These are phyloP conservation scores for Hypsizygus marmoreus DNA, from an alignment of 768 basidiomycete genomes.

Conservation along the genomic window DNA sequence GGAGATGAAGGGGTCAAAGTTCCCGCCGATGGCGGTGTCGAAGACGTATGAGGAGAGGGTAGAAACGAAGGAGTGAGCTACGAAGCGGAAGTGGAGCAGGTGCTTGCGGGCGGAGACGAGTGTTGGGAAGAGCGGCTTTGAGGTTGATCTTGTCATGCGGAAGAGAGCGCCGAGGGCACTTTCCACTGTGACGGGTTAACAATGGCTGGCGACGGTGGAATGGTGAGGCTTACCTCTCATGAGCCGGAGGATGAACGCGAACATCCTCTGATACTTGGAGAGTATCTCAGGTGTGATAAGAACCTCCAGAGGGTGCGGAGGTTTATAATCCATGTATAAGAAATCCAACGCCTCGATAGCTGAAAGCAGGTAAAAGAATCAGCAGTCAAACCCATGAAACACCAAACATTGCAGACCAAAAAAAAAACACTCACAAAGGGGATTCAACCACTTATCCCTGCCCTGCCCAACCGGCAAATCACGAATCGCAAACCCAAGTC, in stretches of 20 bases:
- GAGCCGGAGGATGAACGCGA: conserved; percentile 76
- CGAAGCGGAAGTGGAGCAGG: conserved; percentile 72
- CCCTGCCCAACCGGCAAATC: conserved; percentile 67
- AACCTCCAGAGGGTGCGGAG: conserved; percentile 75
- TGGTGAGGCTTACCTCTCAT: conserved; percentile 68
- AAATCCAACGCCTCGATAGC: conserved; percentile 82
- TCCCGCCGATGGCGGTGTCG: conserved; percentile 78
- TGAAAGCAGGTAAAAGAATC: conserved; percentile 18
- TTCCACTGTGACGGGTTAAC: conserved; percentile 61
- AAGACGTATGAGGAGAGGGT: conserved; percentile 73
- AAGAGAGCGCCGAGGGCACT: conserved; percentile 65
- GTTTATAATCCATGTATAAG: conserved; percentile 86
- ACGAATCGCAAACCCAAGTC: conserved; percentile 83
- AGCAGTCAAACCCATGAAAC: not conserved
- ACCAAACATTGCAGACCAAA: not conserved
- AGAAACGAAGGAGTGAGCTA: conserved; percentile 68
- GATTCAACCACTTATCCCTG: conserved; percentile 79
- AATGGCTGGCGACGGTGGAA: no score
- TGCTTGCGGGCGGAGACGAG: conserved; percentile 51
- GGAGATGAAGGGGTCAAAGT: conserved; percentile 70
- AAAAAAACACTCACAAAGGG: conserved; percentile 60
- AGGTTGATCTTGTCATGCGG: conserved; percentile 53
- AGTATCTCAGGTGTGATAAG: conserved; percentile 71
- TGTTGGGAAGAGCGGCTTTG: conserved; percentile 59
- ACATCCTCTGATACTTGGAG: conserved; percentile 86